Evolutionary conservation across 23 red algal genomes (phyloP).

Genomic region (Gracilaria domingensis): DNA sequence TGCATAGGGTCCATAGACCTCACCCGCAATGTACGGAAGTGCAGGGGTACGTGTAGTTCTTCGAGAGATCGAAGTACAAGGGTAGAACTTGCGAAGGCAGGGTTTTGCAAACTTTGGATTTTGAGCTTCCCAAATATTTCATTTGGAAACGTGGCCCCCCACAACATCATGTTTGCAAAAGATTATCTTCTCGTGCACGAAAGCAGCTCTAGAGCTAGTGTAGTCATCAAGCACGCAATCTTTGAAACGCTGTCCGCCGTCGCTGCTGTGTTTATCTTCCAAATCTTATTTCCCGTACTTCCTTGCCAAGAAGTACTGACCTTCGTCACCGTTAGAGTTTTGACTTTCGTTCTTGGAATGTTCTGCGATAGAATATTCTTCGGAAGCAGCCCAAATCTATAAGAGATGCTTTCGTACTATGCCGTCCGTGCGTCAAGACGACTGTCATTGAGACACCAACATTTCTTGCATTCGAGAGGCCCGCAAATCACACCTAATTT

Average conservation of each 20-base stretch:
- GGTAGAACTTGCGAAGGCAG: not conserved
- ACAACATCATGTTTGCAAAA: not conserved
- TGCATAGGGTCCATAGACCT: not conserved
- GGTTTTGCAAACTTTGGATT: no score
- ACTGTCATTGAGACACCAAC: not conserved
- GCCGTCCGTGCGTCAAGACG: constrained; percentile 3
- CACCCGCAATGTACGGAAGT: not conserved
- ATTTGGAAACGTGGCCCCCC: not conserved
- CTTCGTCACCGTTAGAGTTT: not conserved
- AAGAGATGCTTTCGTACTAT: constrained; percentile 16
- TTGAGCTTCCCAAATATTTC: no score
- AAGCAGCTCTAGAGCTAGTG: no score
- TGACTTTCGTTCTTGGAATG: constrained; percentile 1
- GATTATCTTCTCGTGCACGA: no score
- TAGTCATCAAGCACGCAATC: no score
- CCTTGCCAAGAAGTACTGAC: not conserved
- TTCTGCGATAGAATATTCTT: not conserved
- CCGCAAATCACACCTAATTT: not conserved
- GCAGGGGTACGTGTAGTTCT: no score
- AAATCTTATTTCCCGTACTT: no score
- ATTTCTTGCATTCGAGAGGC: not conserved
- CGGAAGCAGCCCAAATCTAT: not conserved
- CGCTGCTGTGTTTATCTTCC: no score
- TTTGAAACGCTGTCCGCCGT: not conserved
- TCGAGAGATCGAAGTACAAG: not conserved